Percentiles rank a stretch among this genome's conserved stretches.
phyloP scores from a whole-genome alignment of 1,139 yeast genomes.

The Hemisphaericaspora xylanilytica region DNA sequence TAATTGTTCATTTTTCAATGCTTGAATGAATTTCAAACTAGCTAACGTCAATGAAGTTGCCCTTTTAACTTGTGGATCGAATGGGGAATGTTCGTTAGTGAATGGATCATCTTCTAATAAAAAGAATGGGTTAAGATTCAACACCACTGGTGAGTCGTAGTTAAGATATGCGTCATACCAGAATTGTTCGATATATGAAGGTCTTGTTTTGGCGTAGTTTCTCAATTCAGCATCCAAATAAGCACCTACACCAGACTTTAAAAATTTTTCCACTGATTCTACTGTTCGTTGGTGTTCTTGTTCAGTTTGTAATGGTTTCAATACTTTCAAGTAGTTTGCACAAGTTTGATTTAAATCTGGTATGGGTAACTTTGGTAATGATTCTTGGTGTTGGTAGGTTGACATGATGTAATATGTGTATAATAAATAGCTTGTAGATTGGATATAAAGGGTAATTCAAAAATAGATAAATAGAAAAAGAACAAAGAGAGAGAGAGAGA shows the following conservation, averaged over 20 bases:
- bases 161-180: slow-evolving; percentile 89
- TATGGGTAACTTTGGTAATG: slow-evolving; percentile 67
- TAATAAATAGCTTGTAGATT: too few species aligned
- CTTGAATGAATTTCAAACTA: slow-evolving; percentile 74
- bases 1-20: slow-evolving; percentile 70
- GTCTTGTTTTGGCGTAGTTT: slow-evolving; percentile 59
- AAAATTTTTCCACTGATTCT: slow-evolving; percentile 57
- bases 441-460: too few species aligned
- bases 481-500: neutral
- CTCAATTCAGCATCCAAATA: slow-evolving; percentile 62
- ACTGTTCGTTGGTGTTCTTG: slow-evolving; percentile 62
- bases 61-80: slow-evolving; percentile 67
- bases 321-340: slow-evolving; percentile 56
- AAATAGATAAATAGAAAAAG: neutral
- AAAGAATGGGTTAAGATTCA: slow-evolving; percentile 84
- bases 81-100: slow-evolving; percentile 56
- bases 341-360: slow-evolving; percentile 72
- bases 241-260: slow-evolving; percentile 55
- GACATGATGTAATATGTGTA: slow-evolving; percentile 10
- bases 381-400: slow-evolving; percentile 59
- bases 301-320: slow-evolving; percentile 75
- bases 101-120: slow-evolving; percentile 89
- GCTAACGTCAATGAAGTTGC: slow-evolving; percentile 82
- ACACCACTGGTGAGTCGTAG: slow-evolving; percentile 85
- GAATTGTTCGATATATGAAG: slow-evolving; percentile 85